Evolutionary conservation across 2,329 filamentous ascomycete species (phyloP), one percentile per base, ranked within the genome.

Genomic region (Beauveria caledonica): DNA sequence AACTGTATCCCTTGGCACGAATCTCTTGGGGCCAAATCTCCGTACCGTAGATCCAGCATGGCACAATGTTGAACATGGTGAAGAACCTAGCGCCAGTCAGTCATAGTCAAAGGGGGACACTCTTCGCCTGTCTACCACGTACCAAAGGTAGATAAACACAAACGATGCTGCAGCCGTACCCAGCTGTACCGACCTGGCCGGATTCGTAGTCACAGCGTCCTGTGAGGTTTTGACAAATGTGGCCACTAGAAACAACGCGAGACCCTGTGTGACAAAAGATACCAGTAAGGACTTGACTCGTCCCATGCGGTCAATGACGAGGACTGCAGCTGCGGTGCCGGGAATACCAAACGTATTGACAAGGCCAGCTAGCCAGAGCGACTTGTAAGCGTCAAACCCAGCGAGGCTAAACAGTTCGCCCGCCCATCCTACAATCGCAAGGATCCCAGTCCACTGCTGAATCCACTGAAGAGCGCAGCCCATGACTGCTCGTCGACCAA

Each of bases 21-120:
- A 84, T 75, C 48, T 81, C 78, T 17, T 76, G 79, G 1, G 81
- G 77, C 70, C 81, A 85, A 60, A 85, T 82, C 67, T 85, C 82
- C 0, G 81, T 82, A 2, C 67, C 70, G 58, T 72, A 72, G 48
- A 71, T 68, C 69, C 70, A 72, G 27, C 63, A 68, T 5, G 70
- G 68, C 25, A 71, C 67, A 53, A 71, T 72, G 63, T 71, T 71
- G 60, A 71, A 71, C 70, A 71, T 71, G 39, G 64, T 68, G 60
- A 71, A 71, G 63, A 68, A 68, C 66, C 66, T 68, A 21, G 5
- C 1, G 11, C 8, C 21, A n/a, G 27, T 50, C 15, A 15, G 33
- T 15, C 11, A 13, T 13, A 36, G 33, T 36, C 33, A 17, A 21
- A 44, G 7, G 5, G 27, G 15, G 19, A 21, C 2, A 6, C 5